Evolutionary conservation across 2,329 filamentous ascomycete species (phyloP).

Genomic region (Podosphaera leucotricha): DNA sequence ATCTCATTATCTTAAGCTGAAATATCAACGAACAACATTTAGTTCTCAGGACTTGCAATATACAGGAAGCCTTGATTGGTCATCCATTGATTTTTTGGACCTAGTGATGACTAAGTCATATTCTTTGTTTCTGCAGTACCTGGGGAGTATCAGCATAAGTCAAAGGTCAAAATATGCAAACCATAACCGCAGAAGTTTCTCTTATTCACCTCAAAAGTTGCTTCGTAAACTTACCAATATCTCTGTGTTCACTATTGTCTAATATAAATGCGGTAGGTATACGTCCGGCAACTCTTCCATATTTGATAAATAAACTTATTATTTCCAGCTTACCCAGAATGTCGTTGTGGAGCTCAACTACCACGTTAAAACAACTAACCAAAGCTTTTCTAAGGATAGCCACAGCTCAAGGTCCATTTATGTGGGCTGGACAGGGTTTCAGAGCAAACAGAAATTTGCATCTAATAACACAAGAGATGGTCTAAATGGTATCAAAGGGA

Average conservation of each 20-base stretch:
- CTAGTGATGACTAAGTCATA: background rate
- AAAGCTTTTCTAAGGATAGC: constrained; percentile 22
- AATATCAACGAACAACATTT: too few species aligned
- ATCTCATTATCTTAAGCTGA: too few species aligned
- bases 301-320: constrained; percentile 2
- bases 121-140: background rate
- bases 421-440: constrained; percentile 94
- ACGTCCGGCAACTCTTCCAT: constrained; percentile 13
- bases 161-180: constrained; percentile 25
- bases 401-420: constrained; percentile 47
- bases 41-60: too few species aligned
- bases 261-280: constrained; percentile 76
- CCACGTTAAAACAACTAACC: constrained; percentile 29
- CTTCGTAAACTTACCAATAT: constrained; percentile 72
- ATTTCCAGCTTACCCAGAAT: constrained; percentile 80
- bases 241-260: constrained; percentile 61
- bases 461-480: constrained; percentile 55
- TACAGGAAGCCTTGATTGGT: too few species aligned
- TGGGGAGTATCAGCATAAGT: constrained; percentile 9
- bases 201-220: constrained; percentile 82
- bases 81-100: too few species aligned
- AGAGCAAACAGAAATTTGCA: constrained; percentile 62
- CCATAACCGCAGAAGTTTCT: constrained; percentile 59
- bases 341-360: constrained; percentile 81
- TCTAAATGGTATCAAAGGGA: constrained; percentile 32